Evolutionary conservation across 257 asterid species (phyloP).

Genomic region (Osmanthus fragrans): DNA sequence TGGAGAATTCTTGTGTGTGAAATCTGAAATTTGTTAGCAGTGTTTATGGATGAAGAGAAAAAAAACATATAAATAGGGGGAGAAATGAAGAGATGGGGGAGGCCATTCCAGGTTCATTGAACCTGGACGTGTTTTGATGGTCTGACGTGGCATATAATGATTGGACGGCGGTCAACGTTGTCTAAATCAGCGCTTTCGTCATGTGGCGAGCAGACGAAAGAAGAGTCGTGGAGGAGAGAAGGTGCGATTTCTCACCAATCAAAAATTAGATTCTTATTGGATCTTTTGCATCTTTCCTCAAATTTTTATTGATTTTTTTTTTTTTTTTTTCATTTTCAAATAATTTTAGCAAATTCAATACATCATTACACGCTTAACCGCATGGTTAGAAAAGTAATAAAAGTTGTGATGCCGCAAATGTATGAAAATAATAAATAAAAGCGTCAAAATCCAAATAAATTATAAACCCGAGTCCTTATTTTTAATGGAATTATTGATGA

Average conservation of each 20-base stretch:
- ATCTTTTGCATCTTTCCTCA: neutral
- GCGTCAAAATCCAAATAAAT: too few species aligned
- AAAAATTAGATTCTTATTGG: neutral
- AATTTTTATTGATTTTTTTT: neutral
- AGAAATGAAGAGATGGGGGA: slow-evolving; percentile 22
- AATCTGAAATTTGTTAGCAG: slow-evolving; percentile 11
- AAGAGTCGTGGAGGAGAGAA: slow-evolving; percentile 18
- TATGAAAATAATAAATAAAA: too few species aligned
- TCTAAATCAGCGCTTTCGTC: slow-evolving; percentile 56
- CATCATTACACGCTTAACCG: too few species aligned
- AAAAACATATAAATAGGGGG: slow-evolving; percentile 19
- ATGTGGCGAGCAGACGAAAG: slow-evolving; percentile 34
- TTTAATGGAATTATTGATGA: too few species aligned
- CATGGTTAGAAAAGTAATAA: too few species aligned
- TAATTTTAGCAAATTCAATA: too few species aligned
- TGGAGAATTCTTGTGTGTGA: neutral
- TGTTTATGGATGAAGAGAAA: slow-evolving; percentile 17
- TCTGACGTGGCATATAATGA: slow-evolving; percentile 29
- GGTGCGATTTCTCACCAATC: neutral
- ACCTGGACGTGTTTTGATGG: slow-evolving; percentile 61
- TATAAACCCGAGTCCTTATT: too few species aligned
- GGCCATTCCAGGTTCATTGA: slow-evolving; percentile 57
- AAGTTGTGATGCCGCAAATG: neutral
- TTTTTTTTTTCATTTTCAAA: neutral
- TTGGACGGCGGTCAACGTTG: slow-evolving; percentile 13